Evolutionary conservation across 1,284 basidiomycete genomes (phyloP), one percentile per base, ranked within the genome.

Genomic region (Cryptococcus deneoformans): DNA sequence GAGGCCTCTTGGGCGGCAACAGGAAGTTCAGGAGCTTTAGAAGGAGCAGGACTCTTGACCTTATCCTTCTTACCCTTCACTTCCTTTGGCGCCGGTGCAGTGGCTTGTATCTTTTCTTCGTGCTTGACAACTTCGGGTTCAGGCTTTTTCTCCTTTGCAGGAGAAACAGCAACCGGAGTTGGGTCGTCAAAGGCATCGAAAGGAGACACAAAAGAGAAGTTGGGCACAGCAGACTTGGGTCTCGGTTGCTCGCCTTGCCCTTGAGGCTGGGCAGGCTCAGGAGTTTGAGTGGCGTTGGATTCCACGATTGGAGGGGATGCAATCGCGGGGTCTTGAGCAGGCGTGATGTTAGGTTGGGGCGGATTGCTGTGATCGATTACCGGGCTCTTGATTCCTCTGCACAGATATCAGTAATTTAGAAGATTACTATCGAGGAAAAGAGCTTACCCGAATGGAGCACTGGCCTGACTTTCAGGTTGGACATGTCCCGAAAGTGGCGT

Each of bases 181-280:
- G 62, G 64, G 11, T 62, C 57, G 2, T 70, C 69, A 53, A 76
- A 75, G 2, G 61, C 72, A 45, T 73, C 72, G 47, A 76, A 76
- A 3, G 74, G 74, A 2, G 72, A 74, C 44, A 75, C 70, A 53
- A 76, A 76, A 52, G 72, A 68, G 59, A 76, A 76, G 46, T 65
- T 64, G 16, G 56, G 56, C 29, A 29, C 29, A 35, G 53, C 36
- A n/a, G 36, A 39, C 20, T 55, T 24, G 24, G 24, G 10, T 38
- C 42, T 35, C 34, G 35, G 60, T 40, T 43, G 24, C n/a, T 24
- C 44, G 39, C 14, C 44, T 37, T 16, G 16, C 20, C 7, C 47
- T 46, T 4, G 58, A 7, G 37, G 20, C 36, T 51, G 37, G 34
- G 48, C 50, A 45, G 52, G 54, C 14, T 50, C 42, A 36, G 50